phyloP scores from a whole-genome alignment of 2,329 filamentous ascomycete species.

The Colletotrichum tanaceti region DNA sequence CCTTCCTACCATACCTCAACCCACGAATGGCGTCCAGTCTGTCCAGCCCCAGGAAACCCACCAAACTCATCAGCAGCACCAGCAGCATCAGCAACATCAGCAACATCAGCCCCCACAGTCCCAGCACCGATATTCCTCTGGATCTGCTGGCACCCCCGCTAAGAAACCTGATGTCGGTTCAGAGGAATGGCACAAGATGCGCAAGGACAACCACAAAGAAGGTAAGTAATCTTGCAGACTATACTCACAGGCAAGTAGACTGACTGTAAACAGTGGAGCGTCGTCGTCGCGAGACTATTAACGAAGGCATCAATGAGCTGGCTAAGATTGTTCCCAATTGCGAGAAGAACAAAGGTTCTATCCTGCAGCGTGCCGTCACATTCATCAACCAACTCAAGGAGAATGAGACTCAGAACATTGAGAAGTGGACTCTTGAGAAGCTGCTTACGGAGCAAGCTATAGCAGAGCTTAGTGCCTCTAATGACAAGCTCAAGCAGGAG shows the following conservation, averaged over 20 bases:
- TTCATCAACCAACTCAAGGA: conserved; percentile 96
- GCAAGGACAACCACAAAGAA: conserved; percentile 99
- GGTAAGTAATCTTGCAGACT: conserved; percentile 65
- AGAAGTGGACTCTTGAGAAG: conserved; percentile 94
- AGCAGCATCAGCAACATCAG: conserved; percentile 43
- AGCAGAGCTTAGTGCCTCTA: conserved; percentile 85
- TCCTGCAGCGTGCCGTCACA: conserved; percentile 89
- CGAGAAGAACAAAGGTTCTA: conserved; percentile 99
- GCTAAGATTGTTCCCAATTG: conserved; percentile 97
- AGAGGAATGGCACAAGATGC: conserved; percentile 96
- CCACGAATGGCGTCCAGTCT: conserved; percentile 35
- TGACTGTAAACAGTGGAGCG: conserved; percentile 79
- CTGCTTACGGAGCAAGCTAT: conserved; percentile 90
- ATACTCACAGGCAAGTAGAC: conserved; percentile 1
- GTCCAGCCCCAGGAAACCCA: conserved; percentile 38
- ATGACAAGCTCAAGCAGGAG: conserved; percentile 86
- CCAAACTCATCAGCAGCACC: conserved; percentile 44
- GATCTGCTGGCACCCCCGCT: conserved; percentile 55
- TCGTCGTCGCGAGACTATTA: conserved; percentile 95
- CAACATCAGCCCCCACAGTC: conserved; percentile 44
- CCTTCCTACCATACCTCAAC: conserved; percentile 40
- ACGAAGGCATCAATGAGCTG: conserved; percentile 97
- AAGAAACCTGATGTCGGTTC: conserved; percentile 91
- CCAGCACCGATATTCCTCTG: conserved; percentile 50
- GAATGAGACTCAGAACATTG: conserved; percentile 92